Conservation (phyloP, 2,329 filamentous ascomycete species). For the Fusarium nisikadoi region DNA sequence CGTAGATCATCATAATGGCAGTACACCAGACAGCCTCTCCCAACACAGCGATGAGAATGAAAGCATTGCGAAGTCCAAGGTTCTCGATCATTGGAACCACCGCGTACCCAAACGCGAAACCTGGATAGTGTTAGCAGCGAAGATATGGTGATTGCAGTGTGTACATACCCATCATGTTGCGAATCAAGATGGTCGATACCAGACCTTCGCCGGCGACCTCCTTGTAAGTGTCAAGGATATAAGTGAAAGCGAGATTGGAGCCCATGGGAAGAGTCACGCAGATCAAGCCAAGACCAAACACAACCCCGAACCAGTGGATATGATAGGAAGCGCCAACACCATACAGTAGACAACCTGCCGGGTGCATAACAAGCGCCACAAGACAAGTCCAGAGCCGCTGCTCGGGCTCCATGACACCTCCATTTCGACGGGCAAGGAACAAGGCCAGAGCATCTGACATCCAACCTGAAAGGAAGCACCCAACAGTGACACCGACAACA, state of each 20-base stretch:
- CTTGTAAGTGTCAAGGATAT: conserved; percentile 2
- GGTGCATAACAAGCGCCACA: conserved; percentile 36
- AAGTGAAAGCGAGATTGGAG: conserved; percentile 10
- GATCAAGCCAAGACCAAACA: conserved; percentile 13
- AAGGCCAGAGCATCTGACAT: conserved; percentile 32
- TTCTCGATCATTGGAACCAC: conserved; percentile 1
- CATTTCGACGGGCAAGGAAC: conserved; percentile 37
- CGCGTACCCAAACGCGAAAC: background rate
- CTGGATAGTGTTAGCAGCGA: background rate
- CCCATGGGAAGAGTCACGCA: background rate
- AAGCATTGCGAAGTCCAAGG: background rate
- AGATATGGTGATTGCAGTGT: rapidly evolving
- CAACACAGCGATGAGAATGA: background rate
- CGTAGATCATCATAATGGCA: background rate
- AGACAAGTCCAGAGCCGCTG: conserved; percentile 40
- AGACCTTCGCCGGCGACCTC: conserved; percentile 1
- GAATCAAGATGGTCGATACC: background rate
- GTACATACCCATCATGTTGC: conserved; percentile 11
- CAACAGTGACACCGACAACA: background rate
- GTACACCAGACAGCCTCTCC: conserved; percentile 5
- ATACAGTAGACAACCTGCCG: conserved; percentile 39
- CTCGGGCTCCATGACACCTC: conserved; percentile 42
- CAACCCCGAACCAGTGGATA: conserved; percentile 41
- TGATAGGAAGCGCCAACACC: conserved; percentile 27
- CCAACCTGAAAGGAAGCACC: conserved; percentile 32